Evolutionary conservation across 768 basidiomycete species (phyloP).

Genomic region (Pleurotus djamor): DNA sequence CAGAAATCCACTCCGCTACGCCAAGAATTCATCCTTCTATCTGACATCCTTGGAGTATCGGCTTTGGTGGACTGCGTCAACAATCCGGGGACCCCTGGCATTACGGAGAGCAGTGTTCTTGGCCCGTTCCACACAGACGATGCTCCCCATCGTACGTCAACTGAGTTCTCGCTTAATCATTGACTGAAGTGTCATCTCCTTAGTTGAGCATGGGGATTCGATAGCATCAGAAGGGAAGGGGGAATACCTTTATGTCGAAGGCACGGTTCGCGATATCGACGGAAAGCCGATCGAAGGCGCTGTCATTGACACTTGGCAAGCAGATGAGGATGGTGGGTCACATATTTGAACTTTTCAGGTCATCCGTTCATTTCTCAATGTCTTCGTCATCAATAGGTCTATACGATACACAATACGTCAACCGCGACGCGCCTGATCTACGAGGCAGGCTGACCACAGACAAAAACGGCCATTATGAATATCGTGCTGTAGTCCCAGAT

Average conservation of each 20-base stretch:
- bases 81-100: constrained; percentile 57
- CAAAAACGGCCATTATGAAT: constrained; percentile 64
- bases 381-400: not conserved
- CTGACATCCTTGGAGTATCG: constrained; percentile 78
- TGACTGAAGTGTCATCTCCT: not conserved
- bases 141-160: constrained; percentile 59
- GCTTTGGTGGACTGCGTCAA: constrained; percentile 75
- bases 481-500: constrained; percentile 69
- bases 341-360: constrained; percentile 19
- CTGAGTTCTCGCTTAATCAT: not conserved
- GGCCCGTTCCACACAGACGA: constrained; percentile 86
- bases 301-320: constrained; percentile 82
- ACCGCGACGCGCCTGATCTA: constrained; percentile 64
- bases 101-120: constrained; percentile 74
- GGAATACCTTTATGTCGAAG: constrained; percentile 80
- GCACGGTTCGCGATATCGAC: constrained; percentile 58
- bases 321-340: constrained; percentile 59
- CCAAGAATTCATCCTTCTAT: constrained; percentile 83
- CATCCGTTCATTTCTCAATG: not conserved
- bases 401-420: constrained; percentile 41
- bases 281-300: constrained; percentile 68
- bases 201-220: constrained; percentile 67
- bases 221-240: constrained; percentile 90
- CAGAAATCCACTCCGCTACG: constrained; percentile 70
- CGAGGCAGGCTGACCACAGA: constrained; percentile 61